Evolutionary conservation across 352 stramenopile genomes (phyloP), one percentile per base, ranked within the genome.

Genomic region (Albugo laibachii): DNA sequence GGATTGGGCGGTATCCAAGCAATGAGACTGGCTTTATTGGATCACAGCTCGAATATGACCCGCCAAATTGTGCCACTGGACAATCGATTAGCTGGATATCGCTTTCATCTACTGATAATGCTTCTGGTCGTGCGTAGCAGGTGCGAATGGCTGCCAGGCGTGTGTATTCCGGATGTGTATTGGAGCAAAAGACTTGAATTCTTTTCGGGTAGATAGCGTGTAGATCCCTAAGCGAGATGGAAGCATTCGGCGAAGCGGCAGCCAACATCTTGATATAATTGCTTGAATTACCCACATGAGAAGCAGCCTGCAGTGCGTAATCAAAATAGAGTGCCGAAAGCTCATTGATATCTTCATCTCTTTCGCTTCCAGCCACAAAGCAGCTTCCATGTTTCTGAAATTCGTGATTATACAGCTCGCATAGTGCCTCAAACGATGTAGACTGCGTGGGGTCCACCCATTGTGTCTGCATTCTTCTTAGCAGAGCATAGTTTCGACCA

Each of bases 351-450:
- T 86, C 58, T 14, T 58, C 59, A 3, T 53, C 71, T 14, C 63
- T 60, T 8, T 31, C 24, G 3, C 3, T 31, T 8, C 24, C 38
- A 0, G 74, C 71, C 24, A 65, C 68, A 52, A 76, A 86, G 61
- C 74, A 86, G 21, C 83, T 51, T 13, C 74, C 74, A 58, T 86
- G 74, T 61, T 86, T 86, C 60, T 86, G 74, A 63, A 77, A 83
- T 56, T 83, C 71, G 59, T 86, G 74, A 61, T 83, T 66, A 61
- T 83, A 86, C 53, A 81, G 76, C 59, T 86, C 69, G 44, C 74
- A 86, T 10, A 86, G 60, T 48, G 62, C 59, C 53, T 80, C 63
- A 55, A 75, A 69, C 13, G 63, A 59, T 34, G 57, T 69, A 13
- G 52, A 18, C 37, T 74, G 55, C 13, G 75, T 74, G 20, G 75